Conservation (phyloP, 495 filamentous ascomycete genomes). For the Cetradonia linearis region DNA sequence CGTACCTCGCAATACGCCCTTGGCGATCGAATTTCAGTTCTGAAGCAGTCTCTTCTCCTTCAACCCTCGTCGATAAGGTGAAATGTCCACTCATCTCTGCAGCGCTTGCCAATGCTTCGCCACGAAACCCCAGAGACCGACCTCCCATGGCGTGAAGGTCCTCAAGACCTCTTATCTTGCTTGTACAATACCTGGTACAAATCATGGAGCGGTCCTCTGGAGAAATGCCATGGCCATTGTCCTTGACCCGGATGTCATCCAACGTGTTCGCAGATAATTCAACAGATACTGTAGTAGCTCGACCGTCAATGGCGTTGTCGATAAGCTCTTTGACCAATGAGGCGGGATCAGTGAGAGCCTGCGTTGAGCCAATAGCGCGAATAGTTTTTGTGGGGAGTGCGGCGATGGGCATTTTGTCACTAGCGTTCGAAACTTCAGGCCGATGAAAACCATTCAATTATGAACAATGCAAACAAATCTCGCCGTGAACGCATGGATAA, state of each 20-base stretch:
- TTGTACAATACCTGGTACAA: conserved; percentile 65
- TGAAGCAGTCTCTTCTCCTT: conserved; percentile 56
- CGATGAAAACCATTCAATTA: neutral
- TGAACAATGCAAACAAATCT: neutral
- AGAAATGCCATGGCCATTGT: conserved; percentile 79
- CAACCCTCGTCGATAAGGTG: conserved; percentile 58
- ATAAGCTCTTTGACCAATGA: conserved; percentile 82
- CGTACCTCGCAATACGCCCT: conserved; percentile 42
- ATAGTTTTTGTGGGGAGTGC: conserved; percentile 56
- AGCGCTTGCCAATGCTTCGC: conserved; percentile 73
- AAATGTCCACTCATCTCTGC: conserved; percentile 56
- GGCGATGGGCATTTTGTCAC: conserved; percentile 45
- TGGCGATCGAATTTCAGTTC: conserved; percentile 40
- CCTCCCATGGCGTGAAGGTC: conserved; percentile 60
- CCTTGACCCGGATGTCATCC: conserved; percentile 76
- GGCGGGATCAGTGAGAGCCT: conserved; percentile 60
- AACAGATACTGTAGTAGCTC: conserved; percentile 60
- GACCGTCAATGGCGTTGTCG: conserved; percentile 84
- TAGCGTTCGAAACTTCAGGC: neutral
- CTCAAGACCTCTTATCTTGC: conserved; percentile 66
- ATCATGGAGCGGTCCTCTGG: conserved; percentile 57
- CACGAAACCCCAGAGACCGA: conserved; percentile 73
- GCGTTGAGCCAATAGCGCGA: conserved; percentile 59
- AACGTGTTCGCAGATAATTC: conserved; percentile 67
- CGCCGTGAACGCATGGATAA: neutral